A percentile compares a stretch with the other conserved stretches of the same genome.
These are phyloP conservation scores for Pseudogymnoascus sp. DNA, from an alignment of 2,329 filamentous ascomycete genomes.

Conservation along the genomic window DNA sequence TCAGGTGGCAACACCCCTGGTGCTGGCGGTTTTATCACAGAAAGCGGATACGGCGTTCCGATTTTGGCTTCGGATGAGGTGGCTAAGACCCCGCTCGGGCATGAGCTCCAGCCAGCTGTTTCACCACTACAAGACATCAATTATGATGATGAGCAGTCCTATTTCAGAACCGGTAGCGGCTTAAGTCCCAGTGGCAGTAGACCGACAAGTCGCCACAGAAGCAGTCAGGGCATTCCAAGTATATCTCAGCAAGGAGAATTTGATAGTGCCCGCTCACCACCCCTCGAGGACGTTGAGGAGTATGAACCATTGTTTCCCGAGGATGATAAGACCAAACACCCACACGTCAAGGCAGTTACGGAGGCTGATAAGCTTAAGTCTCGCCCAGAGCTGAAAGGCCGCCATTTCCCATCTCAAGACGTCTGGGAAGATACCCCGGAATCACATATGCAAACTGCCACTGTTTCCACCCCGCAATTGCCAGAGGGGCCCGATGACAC, in stretches of 20 bases:
- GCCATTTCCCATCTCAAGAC: conserved; percentile 87
- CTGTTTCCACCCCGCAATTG: conserved; percentile 73
- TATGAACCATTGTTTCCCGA: conserved; percentile 93
- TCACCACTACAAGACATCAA: conserved; percentile 61
- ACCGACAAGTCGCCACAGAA: conserved; percentile 53
- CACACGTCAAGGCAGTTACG: conserved; percentile 29
- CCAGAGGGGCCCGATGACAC: conserved; percentile 33
- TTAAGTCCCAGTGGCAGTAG: conserved; percentile 29
- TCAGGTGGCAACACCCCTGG: conserved; percentile 35
- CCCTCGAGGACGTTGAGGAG: conserved; percentile 80
- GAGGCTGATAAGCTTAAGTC: conserved; percentile 47
- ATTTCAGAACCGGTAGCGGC: conserved; percentile 39
- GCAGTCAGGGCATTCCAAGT: conserved; percentile 49
- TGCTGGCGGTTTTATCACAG: conserved; percentile 42
- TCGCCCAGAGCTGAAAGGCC: conserved; percentile 43
- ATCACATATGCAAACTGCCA: conserved; percentile 69
- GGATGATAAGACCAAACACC: conserved; percentile 51
- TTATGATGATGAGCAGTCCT: conserved; percentile 46
- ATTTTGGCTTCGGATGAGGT: conserved; percentile 88
- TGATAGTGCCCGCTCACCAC: conserved; percentile 44
- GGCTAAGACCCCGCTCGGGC: conserved; percentile 57
- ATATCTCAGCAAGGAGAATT: conserved; percentile 8
- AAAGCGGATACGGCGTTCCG: conserved; percentile 60
- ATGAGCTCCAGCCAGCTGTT: conserved; percentile 70
- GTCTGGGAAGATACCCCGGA: conserved; percentile 95